Conservation (phyloP, 2,329 filamentous ascomycete species). For the Pseudogymnoascus pannorum region DNA sequence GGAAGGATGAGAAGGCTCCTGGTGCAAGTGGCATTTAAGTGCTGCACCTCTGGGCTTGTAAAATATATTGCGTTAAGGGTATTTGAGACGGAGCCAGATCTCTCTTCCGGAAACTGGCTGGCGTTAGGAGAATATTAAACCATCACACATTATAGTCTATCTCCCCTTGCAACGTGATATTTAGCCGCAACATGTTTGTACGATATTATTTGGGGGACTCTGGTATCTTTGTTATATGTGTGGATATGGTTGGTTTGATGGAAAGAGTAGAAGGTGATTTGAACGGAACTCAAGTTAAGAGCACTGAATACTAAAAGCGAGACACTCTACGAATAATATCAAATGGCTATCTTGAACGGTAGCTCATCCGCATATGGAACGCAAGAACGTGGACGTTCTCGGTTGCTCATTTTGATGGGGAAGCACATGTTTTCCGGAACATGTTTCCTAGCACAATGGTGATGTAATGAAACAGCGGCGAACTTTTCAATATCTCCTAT, state of each 20-base stretch:
- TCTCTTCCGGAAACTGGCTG: conserved; percentile 3
- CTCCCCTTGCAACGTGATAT: not conserved
- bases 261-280: not conserved
- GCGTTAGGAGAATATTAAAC: conserved; percentile 8
- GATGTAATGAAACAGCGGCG: conserved; percentile 14
- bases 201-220: not conserved
- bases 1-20: conserved; percentile 85
- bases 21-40: conserved; percentile 55
- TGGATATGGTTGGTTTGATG: not conserved
- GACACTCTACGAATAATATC: not conserved
- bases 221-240: not conserved
- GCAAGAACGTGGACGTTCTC: not conserved
- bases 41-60: not conserved
- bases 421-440: not conserved
- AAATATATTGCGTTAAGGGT: conserved; percentile 7
- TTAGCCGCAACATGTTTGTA: not conserved
- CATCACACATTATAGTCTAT: not conserved
- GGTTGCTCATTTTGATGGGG: not conserved
- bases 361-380: not conserved
- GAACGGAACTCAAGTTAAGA: not conserved
- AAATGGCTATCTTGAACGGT: not conserved
- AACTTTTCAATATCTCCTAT: conserved; percentile 17
- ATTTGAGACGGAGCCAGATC: conserved; percentile 8
- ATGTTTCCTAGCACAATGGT: conserved; percentile 11
- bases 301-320: not conserved